Evolutionary conservation across 768 basidiomycete species (phyloP), one percentile per base, ranked within the genome.

Genomic region (Nidularia pulvinata): DNA sequence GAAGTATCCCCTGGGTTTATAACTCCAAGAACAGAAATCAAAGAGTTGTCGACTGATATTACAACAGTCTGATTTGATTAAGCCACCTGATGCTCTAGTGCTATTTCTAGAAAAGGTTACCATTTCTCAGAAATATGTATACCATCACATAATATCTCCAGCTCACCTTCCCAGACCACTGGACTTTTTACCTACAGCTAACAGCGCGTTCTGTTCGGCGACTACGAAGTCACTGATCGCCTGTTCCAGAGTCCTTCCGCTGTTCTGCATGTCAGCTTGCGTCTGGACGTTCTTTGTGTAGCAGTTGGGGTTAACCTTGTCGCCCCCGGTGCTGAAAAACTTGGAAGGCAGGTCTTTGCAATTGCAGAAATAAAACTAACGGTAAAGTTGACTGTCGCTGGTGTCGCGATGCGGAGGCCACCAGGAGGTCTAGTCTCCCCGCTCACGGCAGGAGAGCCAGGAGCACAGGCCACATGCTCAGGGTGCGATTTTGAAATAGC

Each of bases 381-480:
- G 0, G 85, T 82, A 57, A 91, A 93, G n/a, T 80, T 73, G 52
- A 80, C 72, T 16, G 86, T 86, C 1, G 71, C 74, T 1, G 76
- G 64, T 7, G 81, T 77, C 0, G 87, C 86, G 49, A 94, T 77
- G 44, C 89, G 87, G 10, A 94, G 80, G 65, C 94, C 92, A 6
- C 92, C 92, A 0, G 91, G 82, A 0, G 92, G 93, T 1, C n/a
- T n/a, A 1, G 93, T 92, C 57, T 93, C 87, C 57, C 82, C 90
- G 3, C 70, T 71, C 0, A 72, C 25, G 87, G 88, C 89, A 0
- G 87, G 88, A 6, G 77, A 65, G 3, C 75, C 78, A 10, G 80
- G 69, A 35, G 75, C 70, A 63, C 93, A 93, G 2, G 91, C 91
- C 39, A 95, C 69, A 52, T 84, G 81, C 32, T 93, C 87, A 0